A percentile compares a stretch with the other conserved stretches of the same genome.
Evolutionary conservation across 2,329 filamentous ascomycete species (phyloP).

Genomic region (Fusarium protoensiforme): DNA sequence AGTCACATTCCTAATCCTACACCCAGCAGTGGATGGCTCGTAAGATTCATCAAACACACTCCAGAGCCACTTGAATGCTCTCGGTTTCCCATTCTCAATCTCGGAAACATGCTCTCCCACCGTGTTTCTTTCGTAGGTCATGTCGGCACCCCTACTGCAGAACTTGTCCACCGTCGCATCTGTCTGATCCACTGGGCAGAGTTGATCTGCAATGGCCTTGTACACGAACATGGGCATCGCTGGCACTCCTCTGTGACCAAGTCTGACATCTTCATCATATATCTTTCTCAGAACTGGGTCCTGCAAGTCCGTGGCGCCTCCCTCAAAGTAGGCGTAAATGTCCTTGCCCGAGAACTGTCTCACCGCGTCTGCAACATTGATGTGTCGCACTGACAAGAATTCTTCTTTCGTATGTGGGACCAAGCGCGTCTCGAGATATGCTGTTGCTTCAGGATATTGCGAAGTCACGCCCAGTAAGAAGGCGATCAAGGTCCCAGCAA

Average conservation of each 20-base stretch:
- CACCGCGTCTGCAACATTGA: conserved; percentile 24
- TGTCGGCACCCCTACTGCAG: conserved; percentile 53
- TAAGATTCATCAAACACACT: conserved; percentile 25
- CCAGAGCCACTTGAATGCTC: conserved; percentile 17
- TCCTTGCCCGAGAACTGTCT: conserved; percentile 34
- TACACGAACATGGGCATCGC: conserved; percentile 61
- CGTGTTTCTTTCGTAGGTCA: conserved; percentile 58
- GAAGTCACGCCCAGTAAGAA: conserved; percentile 30
- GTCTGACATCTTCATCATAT: conserved; percentile 44
- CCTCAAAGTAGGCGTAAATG: conserved; percentile 44
- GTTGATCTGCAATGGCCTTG: conserved; percentile 60
- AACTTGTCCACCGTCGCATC: conserved; percentile 55
- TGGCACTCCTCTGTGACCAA: conserved; percentile 53
- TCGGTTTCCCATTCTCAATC: conserved; percentile 32
- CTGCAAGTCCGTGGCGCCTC: conserved; percentile 40
- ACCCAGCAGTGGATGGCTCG: conserved; percentile 11
- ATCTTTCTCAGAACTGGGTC: conserved; percentile 29
- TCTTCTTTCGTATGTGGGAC: conserved; percentile 10
- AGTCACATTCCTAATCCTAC: background rate
- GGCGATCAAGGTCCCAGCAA: conserved; percentile 21
- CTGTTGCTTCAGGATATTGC: conserved; percentile 25
- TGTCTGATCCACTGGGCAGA: conserved; percentile 55
- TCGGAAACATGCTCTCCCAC: conserved; percentile 53
- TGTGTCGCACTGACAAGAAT: conserved; percentile 3
- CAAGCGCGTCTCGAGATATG: conserved; percentile 22